Conservation (phyloP, 148 eudicot species). For the Diospyros lotus region DNA sequence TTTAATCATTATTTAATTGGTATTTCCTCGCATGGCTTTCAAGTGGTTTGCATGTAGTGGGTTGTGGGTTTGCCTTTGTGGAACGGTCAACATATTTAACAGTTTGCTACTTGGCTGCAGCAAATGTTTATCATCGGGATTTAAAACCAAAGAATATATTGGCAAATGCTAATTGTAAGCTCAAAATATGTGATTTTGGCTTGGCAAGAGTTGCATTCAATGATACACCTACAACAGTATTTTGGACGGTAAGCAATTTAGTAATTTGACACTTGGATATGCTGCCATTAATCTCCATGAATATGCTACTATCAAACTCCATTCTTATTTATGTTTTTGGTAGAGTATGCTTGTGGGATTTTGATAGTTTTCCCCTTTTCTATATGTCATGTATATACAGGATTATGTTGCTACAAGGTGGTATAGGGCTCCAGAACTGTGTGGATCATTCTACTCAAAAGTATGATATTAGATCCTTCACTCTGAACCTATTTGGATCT, state of each 20-base stretch:
- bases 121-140: slow-evolving; percentile 68
- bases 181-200: slow-evolving; percentile 72
- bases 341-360: background rate
- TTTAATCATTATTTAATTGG: background rate
- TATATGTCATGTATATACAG: slow-evolving; percentile 21
- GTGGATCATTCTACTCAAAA: slow-evolving; percentile 71
- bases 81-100: background rate
- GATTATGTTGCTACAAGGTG: slow-evolving; percentile 80
- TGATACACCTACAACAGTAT: slow-evolving; percentile 61
- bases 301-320: too few species aligned
- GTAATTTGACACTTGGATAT: background rate
- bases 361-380: background rate
- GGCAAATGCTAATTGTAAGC: slow-evolving; percentile 74
- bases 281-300: background rate
- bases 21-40: background rate
- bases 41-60: background rate
- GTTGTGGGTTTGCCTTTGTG: background rate
- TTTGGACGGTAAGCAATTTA: slow-evolving; percentile 56
- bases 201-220: slow-evolving; percentile 71
- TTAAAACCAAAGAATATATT: slow-evolving; percentile 62
- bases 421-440: slow-evolving; percentile 73
- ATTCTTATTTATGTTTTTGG: background rate
- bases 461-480: slow-evolving; percentile 19
- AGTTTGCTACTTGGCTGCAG: slow-evolving; percentile 33
- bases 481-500: background rate